phyloP scores from a whole-genome alignment of 2,329 filamentous ascomycete species.

The Thermothelomyces thermophilus region DNA sequence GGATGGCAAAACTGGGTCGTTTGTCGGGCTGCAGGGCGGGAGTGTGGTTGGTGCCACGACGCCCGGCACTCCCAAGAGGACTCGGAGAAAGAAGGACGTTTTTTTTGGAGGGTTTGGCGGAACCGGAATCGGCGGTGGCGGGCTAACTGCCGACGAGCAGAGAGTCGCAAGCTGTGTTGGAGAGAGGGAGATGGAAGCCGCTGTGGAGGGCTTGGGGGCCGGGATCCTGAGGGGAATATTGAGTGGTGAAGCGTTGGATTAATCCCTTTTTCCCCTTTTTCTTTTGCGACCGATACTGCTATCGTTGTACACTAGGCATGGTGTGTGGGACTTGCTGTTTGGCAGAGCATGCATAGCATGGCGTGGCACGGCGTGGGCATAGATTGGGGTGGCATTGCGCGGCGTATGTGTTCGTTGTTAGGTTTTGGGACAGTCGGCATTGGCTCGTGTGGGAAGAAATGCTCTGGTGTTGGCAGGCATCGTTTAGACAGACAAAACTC shows the following conservation, averaged over 20 bases:
- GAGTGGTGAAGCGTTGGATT: constrained; percentile 52
- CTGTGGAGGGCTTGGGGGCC: constrained; percentile 56
- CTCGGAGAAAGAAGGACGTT: constrained; percentile 49
- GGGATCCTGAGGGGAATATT: constrained; percentile 58
- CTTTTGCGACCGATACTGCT: background rate
- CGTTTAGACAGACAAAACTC: background rate
- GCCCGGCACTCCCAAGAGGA: constrained; percentile 49
- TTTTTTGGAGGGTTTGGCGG: constrained; percentile 39
- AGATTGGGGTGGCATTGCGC: background rate
- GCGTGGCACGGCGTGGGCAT: constrained; percentile 8
- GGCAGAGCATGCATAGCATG: background rate
- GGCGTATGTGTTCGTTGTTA: background rate
- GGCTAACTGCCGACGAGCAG: constrained; percentile 56
- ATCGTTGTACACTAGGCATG: background rate
- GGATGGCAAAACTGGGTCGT: constrained; percentile 64
- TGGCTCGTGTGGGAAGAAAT: too few species aligned
- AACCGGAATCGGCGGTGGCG: constrained; percentile 33
- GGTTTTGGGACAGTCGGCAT: background rate
- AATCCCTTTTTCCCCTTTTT: background rate
- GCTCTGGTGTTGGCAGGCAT: background rate
- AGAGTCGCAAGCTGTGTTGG: constrained; percentile 71
- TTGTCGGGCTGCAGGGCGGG: constrained; percentile 36
- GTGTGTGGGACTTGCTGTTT: background rate
- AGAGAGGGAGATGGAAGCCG: constrained; percentile 69
- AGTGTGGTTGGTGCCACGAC: constrained; percentile 43